phyloP scores from a whole-genome alignment of 1,139 yeast species.

The Yamadazyma epiphylla region DNA sequence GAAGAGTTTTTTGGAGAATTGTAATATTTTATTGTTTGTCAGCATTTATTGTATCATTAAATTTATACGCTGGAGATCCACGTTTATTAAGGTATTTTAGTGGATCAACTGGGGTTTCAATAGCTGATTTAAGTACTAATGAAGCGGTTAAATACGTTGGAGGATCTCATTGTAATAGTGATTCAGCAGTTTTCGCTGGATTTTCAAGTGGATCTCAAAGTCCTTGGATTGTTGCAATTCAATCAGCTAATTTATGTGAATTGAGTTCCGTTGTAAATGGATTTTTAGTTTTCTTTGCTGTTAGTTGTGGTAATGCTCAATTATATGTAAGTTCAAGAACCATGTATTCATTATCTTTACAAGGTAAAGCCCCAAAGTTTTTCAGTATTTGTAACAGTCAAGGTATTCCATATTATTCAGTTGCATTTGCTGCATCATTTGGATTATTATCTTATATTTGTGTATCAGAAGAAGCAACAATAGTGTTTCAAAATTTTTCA shows the following conservation, averaged over 20 bases:
- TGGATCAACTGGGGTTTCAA: conserved; percentile 29
- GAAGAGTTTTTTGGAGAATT: conserved; percentile 69
- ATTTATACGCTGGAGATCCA: conserved; percentile 74
- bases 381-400: conserved; percentile 56
- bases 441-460: conserved; percentile 61
- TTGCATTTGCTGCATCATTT: conserved; percentile 56
- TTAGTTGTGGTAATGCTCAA: conserved; percentile 75
- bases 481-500: conserved; percentile 64
- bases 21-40: conserved; percentile 65
- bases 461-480: conserved; percentile 54
- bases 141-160: conserved; percentile 39
- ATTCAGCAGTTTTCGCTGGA: conserved; percentile 41
- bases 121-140: conserved; percentile 20
- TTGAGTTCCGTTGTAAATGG: conserved; percentile 63
- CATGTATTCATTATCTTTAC: conserved; percentile 67
- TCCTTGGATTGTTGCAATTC: conserved; percentile 81
- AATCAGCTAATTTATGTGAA: conserved; percentile 61
- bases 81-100: conserved; percentile 53
- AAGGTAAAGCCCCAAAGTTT: conserved; percentile 61
- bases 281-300: conserved; percentile 67
- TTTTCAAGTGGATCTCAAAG: conserved; percentile 60
- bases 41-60: conserved; percentile 67
- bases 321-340: conserved; percentile 79
- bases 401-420: conserved; percentile 76
- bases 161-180: conserved; percentile 32